phyloP scores from a whole-genome alignment of 305 asterid species.

The Solanum hybrid region DNA sequence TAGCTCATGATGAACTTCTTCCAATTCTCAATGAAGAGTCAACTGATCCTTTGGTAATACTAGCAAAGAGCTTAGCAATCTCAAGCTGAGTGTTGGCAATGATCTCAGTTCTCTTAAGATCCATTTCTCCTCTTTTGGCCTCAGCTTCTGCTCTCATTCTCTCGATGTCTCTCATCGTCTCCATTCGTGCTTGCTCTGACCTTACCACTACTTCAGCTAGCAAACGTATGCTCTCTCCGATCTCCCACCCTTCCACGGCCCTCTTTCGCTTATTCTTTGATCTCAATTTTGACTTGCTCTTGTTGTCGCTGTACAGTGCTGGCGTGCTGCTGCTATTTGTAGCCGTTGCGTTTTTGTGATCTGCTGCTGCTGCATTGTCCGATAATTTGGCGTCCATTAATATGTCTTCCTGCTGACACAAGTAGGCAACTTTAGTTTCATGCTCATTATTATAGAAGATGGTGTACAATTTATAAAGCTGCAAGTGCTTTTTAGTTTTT shows the following conservation, averaged over 20 bases:
- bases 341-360: slow-evolving; percentile 25
- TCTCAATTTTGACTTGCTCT: slow-evolving; percentile 15
- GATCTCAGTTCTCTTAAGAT: slow-evolving; percentile 63
- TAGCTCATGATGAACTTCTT: slow-evolving; percentile 22
- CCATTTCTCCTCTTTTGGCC: slow-evolving; percentile 68
- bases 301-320: slow-evolving; percentile 30
- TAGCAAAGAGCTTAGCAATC: slow-evolving; percentile 64
- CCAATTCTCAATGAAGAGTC: slow-evolving; percentile 41
- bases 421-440: neutral
- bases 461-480: neutral
- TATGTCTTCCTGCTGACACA: slow-evolving; percentile 28
- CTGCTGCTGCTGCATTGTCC: slow-evolving; percentile 21
- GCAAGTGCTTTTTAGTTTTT: neutral
- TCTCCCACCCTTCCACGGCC: slow-evolving; percentile 29
- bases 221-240: slow-evolving; percentile 67
- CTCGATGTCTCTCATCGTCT: slow-evolving; percentile 68
- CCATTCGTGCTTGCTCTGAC: slow-evolving; percentile 66
- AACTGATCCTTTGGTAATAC: slow-evolving; percentile 22
- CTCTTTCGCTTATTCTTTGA: slow-evolving; percentile 19
- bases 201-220: slow-evolving; percentile 59
- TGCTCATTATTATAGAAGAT: neutral
- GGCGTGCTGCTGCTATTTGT: slow-evolving; percentile 66
- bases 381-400: slow-evolving; percentile 23
- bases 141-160: slow-evolving; percentile 69
- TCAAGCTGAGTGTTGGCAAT: slow-evolving; percentile 74